Evolutionary conservation across 2,329 filamentous ascomycete species (phyloP), one percentile per base, ranked within the genome.

Genomic region (Aspergillus sp.): DNA sequence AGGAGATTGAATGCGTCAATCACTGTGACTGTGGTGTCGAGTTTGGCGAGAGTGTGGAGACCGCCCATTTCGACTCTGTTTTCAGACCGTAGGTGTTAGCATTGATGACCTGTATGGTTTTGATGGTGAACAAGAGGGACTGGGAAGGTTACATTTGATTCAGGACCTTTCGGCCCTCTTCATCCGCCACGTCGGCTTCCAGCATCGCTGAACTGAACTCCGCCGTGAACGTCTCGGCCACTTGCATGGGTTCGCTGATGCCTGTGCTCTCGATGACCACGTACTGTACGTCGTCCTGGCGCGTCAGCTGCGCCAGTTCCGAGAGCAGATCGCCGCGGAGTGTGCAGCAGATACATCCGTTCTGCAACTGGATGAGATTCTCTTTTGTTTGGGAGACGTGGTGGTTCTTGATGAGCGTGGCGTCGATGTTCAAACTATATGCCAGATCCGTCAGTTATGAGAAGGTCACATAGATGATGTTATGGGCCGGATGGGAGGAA

Each of bases 261-360:
- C 89, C 87, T 2, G 84, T 88, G 68, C 87, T 90, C 72, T 91
- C 88, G 47, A 90, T 88, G 45, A 90, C 78, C 26, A 91, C 84
- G 70, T 91, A 91, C 70, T 91, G 87, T 42, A 91, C 87, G 53
- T 82, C 78, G 18, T 85, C 81, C 1, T 85, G 80, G 67, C 87
- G 83, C 0, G 87, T 82, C 1, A 91, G 78, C 0, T 82, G 82
- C 0, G 88, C 87, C 0, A 91, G 81, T 69, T 91, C 89, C 60
- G 89, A 85, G 0, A 92, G 81, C 1, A 91, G 75, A 57, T 91
- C 89, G 1, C 88, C 88, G 3, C 89, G 85, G 0, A 91, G 79
- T 0, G 88, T 91, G 66, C 89, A 92, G 78, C 89, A 92, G 67
- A 92, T 92, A 64, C 89, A 91, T 10, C 89, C 87, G 62, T 90